Evolutionary conservation across 192 early-diverging fungal species (phyloP), one percentile per base, ranked within the genome.

Genomic region (Mycoemilia scoparia): DNA sequence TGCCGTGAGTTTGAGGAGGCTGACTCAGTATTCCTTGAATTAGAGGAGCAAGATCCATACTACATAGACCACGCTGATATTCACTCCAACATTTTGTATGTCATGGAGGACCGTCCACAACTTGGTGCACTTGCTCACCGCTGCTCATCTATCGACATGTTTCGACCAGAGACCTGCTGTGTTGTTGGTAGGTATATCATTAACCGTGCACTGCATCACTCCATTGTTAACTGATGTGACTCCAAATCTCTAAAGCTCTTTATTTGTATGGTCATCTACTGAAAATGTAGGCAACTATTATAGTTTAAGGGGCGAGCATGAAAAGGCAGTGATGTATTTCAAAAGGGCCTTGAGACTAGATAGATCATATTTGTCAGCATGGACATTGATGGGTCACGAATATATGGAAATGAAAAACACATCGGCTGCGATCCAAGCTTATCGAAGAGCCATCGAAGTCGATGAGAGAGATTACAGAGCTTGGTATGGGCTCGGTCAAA

Each of bases 231-330:
- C n/a, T n/a, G n/a, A n/a, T n/a, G n/a, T n/a, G n/a, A n/a, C n/a
- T n/a, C n/a, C n/a, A n/a, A n/a, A n/a, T n/a, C n/a, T n/a, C n/a
- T n/a, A n/a, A n/a, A n/a, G n/a, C 5, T 41, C 21, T 32, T 34
- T 28, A n/a, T 14, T 17, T 10, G 13, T 7, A 12, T 49, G 4
- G 17, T 9, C 5, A 24, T 12, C 6, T 14, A 14, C 12, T 21
- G 41, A 77, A 80, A 67, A 18, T n/a, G n/a, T n/a, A n/a, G n/a
- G n/a, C n/a, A 98, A 98, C 55, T 98, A 90, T 55, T 90, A 89
- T 46, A 76, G 72, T 33, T 38, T 78, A 34, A 71, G 79, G 12
- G 41, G 69, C 11, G 80, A 98, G 35, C 73, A 77, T 34, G 76
- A 76, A 32, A 79, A 85, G 50, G 85, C 93, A 1, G 67, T 93